These are phyloP conservation scores for Asterophora parasitica DNA, from an alignment of 768 basidiomycete species.

Conservation along the genomic window DNA sequence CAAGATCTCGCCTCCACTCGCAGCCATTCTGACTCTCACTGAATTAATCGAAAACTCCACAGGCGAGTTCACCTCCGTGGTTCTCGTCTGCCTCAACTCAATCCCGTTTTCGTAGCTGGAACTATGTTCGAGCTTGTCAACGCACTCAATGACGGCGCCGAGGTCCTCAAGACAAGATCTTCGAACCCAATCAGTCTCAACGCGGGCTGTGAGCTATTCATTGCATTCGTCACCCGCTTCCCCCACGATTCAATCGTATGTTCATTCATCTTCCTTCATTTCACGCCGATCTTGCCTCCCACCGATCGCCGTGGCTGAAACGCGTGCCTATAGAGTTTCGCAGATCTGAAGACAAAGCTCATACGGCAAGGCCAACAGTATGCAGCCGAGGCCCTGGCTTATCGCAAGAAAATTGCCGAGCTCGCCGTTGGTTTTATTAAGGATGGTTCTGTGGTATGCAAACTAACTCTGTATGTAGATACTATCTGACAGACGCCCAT, in stretches of 20 bases:
- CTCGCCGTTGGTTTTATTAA: constrained; percentile 90
- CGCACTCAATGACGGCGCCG: constrained; percentile 73
- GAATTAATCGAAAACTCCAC: constrained; percentile 76
- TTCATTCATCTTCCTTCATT: constrained; percentile 17
- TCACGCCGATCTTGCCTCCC: constrained; percentile 3
- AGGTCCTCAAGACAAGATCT: constrained; percentile 53
- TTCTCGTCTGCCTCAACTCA: background rate
- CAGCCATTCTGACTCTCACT: constrained; percentile 82
- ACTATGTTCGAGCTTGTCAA: constrained; percentile 93
- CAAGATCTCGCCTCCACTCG: constrained; percentile 78
- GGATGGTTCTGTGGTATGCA: constrained; percentile 82
- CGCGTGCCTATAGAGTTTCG: constrained; percentile 59
- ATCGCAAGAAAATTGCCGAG: constrained; percentile 85
- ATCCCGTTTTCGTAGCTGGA: constrained; percentile 44
- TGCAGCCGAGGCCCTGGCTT: constrained; percentile 73
- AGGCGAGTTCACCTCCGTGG: constrained; percentile 39
- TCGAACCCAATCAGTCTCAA: constrained; percentile 80
- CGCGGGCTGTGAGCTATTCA: constrained; percentile 89
- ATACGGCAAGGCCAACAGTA: constrained; percentile 78
- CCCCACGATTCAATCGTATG: constrained; percentile 79
- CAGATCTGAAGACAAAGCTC: constrained; percentile 77
- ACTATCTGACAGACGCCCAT: background rate
- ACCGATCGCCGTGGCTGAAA: constrained; percentile 3
- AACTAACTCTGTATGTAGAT: background rate
- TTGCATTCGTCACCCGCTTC: constrained; percentile 81